phyloP scores from a whole-genome alignment of 2,329 filamentous ascomycete species.

The Apiospora koreana region DNA sequence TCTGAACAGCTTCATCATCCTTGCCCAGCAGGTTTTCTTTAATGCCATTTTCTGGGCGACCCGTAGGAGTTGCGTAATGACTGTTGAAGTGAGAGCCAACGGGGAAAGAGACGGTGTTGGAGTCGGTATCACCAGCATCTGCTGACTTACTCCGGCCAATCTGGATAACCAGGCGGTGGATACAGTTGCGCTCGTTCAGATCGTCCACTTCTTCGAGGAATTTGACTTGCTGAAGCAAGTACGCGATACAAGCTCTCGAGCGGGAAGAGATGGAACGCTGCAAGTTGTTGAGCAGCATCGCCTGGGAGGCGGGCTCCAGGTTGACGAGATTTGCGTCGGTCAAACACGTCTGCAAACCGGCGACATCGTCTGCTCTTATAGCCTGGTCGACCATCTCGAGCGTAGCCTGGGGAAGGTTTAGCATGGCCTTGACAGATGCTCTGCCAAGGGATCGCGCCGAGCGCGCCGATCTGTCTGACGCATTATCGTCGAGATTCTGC shows the following conservation, averaged over 20 bases:
- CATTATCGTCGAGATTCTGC: constrained; percentile 74
- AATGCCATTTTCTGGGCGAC: constrained; percentile 57
- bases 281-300: constrained; percentile 75
- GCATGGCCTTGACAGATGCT: constrained; percentile 71
- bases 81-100: constrained; percentile 57
- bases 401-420: constrained; percentile 68
- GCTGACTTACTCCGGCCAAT: constrained; percentile 74
- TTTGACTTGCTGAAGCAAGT: constrained; percentile 67
- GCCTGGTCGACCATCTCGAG: constrained; percentile 74
- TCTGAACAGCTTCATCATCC: constrained; percentile 74
- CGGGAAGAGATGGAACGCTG: constrained; percentile 74
- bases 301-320: constrained; percentile 58
- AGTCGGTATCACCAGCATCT: constrained; percentile 48
- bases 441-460: constrained; percentile 73
- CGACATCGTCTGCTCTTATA: constrained; percentile 67
- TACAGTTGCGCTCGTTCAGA: constrained; percentile 89
- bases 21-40: constrained; percentile 67
- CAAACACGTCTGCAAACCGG: constrained; percentile 57
- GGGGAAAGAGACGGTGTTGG: constrained; percentile 51
- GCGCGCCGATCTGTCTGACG: constrained; percentile 71
- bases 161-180: constrained; percentile 89
- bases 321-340: constrained; percentile 56
- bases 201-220: constrained; percentile 85
- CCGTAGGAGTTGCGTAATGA: constrained; percentile 75
- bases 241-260: constrained; percentile 69